A percentile compares a stretch with the other conserved stretches of the same genome.
Conservation (phyloP, 139 green algal genomes). For the Haematococcus sp. region DNA sequence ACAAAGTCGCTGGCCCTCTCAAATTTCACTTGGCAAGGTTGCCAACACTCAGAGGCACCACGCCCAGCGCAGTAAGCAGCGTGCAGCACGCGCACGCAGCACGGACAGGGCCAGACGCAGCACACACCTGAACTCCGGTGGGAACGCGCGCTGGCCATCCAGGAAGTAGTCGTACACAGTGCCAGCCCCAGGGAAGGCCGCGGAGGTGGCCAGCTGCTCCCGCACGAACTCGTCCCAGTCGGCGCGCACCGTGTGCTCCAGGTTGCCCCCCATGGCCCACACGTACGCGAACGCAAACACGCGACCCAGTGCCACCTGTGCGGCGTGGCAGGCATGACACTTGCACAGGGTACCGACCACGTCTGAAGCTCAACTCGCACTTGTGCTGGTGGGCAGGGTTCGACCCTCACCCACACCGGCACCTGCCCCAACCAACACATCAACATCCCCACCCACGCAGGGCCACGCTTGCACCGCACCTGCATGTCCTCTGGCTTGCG, state of each 20-base stretch:
- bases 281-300: conserved; percentile 72
- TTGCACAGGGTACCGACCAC: neutral
- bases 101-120: too few relatives aligned
- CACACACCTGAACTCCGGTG: conserved; percentile 38
- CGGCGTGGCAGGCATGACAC: neutral
- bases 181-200: conserved; percentile 41
- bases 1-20: too few relatives aligned
- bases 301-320: conserved; percentile 30
- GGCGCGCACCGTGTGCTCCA: conserved; percentile 46
- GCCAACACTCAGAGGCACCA: too few relatives aligned
- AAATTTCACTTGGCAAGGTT: too few relatives aligned
- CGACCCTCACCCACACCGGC: too few relatives aligned
- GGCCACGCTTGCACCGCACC: too few relatives aligned
- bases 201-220: conserved; percentile 34
- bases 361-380: neutral
- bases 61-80: too few relatives aligned
- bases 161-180: conserved; percentile 77
- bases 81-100: too few relatives aligned
- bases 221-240: conserved; percentile 68
- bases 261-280: conserved; percentile 70
- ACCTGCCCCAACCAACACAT: too few relatives aligned
- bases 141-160: conserved; percentile 34
- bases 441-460: too few relatives aligned
- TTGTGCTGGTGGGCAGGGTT: too few relatives aligned
- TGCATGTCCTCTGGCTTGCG: conserved; percentile 22